phyloP scores from a whole-genome alignment of 163 green algal genomes.

The Volvox carteri region DNA sequence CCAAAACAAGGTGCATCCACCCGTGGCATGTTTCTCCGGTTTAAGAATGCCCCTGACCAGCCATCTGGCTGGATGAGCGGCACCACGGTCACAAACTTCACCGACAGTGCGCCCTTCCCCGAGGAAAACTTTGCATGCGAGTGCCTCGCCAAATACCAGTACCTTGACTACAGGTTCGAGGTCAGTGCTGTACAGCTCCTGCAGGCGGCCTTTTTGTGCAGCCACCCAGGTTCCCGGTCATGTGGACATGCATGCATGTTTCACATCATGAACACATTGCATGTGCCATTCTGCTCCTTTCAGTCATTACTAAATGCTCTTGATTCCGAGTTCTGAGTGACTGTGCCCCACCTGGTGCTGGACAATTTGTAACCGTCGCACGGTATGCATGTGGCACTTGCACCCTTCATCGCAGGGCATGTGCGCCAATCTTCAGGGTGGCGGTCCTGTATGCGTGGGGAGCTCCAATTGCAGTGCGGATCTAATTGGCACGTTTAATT shows the following conservation, averaged over 20 bases:
- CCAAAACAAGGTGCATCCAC: background rate
- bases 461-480: background rate
- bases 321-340: no score
- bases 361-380: no score
- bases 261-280: no score
- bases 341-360: no score
- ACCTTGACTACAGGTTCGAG: background rate
- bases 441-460: background rate
- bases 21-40: background rate
- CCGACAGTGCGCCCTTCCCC: background rate
- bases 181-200: background rate
- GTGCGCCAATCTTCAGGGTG: background rate
- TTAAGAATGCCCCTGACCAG: conserved; percentile 29
- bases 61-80: conserved; percentile 36
- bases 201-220: no score
- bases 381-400: no score
- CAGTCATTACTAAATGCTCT: no score
- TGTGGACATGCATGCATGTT: no score
- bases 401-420: no score
- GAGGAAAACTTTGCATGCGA: background rate
- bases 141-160: conserved; percentile 5
- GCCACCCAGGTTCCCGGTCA: no score
- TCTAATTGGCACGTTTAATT: background rate
- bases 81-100: background rate
- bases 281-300: no score